Evolutionary conservation across 257 asterid genomes (phyloP).

Genomic region (Solanum pennellii): DNA sequence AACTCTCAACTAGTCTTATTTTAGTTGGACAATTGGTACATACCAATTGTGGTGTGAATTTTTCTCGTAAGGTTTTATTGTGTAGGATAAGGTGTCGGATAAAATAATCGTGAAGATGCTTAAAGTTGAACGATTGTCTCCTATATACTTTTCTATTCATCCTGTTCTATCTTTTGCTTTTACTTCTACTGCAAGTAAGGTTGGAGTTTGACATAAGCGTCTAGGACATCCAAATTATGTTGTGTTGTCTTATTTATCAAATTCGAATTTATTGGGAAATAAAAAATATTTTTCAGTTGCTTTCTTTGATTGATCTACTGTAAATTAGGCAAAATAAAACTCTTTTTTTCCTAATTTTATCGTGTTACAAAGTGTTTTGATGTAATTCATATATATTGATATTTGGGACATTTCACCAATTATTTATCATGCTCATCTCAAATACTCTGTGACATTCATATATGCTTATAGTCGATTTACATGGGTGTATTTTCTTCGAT

Average conservation of each 20-base stretch:
- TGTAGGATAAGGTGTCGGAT: background rate
- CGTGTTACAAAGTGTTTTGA: too few species aligned
- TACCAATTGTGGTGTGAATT: background rate
- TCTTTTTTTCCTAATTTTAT: background rate
- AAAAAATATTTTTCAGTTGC: background rate
- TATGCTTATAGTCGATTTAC: background rate
- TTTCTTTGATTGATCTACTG: background rate
- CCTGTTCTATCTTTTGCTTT: background rate
- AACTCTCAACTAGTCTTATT: background rate
- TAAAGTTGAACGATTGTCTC: background rate
- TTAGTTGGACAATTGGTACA: background rate
- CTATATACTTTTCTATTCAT: too few species aligned
- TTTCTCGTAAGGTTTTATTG: background rate
- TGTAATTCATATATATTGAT: background rate
- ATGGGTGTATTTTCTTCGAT: background rate
- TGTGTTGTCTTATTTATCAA: background rate
- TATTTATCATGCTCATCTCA: background rate
- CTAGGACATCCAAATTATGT: background rate
- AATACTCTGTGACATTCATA: background rate
- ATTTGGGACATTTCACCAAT: background rate
- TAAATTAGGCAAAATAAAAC: background rate
- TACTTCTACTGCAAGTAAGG: background rate
- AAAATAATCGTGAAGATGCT: too few species aligned
- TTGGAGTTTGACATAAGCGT: background rate
- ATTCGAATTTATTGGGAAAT: background rate